These are phyloP conservation scores for Neoboletus magnificus DNA, from an alignment of 768 basidiomycete species.

Conservation along the genomic window DNA sequence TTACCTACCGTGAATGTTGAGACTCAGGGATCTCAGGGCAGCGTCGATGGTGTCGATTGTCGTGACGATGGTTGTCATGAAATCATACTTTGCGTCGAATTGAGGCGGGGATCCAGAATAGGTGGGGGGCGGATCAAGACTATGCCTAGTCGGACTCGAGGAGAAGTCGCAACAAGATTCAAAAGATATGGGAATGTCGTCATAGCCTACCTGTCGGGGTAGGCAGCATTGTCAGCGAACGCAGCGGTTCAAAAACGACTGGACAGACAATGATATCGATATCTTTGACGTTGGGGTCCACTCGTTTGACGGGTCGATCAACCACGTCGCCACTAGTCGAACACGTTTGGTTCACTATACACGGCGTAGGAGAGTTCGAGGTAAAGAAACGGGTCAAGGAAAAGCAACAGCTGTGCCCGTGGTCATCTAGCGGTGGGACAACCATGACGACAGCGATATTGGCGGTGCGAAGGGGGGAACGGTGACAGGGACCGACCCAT, in stretches of 20 bases:
- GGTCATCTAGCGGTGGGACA: slow-evolving; percentile 22
- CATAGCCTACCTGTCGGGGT: slow-evolving; percentile 8
- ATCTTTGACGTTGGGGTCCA: neutral
- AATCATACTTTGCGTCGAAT: slow-evolving; percentile 29
- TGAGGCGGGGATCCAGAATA: slow-evolving; percentile 32
- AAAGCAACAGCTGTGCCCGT: slow-evolving; percentile 18
- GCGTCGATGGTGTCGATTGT: slow-evolving; percentile 49
- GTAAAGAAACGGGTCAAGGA: slow-evolving; percentile 22
- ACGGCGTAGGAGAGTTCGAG: neutral
- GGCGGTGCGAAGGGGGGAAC: slow-evolving; percentile 6
- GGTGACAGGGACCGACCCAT: slow-evolving; percentile 6
- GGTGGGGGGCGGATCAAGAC: slow-evolving; percentile 38
- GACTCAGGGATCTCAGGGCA: slow-evolving; percentile 59
- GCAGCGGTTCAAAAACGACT: neutral
- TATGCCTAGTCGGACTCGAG: slow-evolving; percentile 18
- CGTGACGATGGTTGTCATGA: slow-evolving; percentile 52
- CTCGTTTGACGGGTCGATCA: slow-evolving; percentile 7
- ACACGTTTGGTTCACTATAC: neutral
- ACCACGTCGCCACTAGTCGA: neutral
- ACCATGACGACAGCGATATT: slow-evolving; percentile 15
- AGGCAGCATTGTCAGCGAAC: neutral
- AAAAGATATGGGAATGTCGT: slow-evolving; percentile 30
- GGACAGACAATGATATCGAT: slow-evolving; percentile 6
- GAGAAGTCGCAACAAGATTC: slow-evolving; percentile 46
- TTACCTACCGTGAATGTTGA: slow-evolving; percentile 66